A percentile compares a stretch with the other conserved stretches of the same genome.
Evolutionary conservation across 306 rosid genomes (phyloP).

Genomic region (Arachis hypogaea): DNA sequence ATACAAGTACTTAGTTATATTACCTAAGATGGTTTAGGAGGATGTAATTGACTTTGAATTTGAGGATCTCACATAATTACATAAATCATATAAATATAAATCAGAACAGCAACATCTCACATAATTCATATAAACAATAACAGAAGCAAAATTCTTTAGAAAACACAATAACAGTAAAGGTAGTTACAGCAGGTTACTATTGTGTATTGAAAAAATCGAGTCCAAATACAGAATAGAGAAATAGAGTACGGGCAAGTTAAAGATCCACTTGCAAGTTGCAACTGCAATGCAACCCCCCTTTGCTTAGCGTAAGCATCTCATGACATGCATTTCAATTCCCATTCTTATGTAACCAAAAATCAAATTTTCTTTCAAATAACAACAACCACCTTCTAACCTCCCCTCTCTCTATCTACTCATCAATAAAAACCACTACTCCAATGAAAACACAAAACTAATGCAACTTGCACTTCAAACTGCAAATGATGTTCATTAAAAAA

Average conservation of each 20-base stretch:
- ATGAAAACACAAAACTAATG: constrained; percentile 4
- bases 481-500: no score
- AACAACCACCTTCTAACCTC: background rate
- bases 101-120: no score
- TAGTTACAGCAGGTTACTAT: background rate
- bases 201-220: constrained; percentile 3
- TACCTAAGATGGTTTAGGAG: no score
- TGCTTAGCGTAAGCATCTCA: constrained; percentile 40
- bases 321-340: background rate
- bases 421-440: background rate
- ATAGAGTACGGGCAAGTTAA: constrained; percentile 43
- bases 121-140: no score
- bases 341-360: constrained; percentile 26
- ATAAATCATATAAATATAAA: no score
- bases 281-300: no score
- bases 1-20: no score
- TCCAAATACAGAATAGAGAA: constrained; percentile 14
- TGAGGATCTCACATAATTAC: no score
- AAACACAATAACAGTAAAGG: no score
- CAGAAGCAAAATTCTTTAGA: no score
- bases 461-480: constrained; percentile 51
- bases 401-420: constrained; percentile 20
- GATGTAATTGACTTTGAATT: no score
- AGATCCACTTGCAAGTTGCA: constrained; percentile 50
- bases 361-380: constrained; percentile 7